These are phyloP conservation scores for Gnetum montanum DNA, from an alignment of 75 land plant species.

Conservation along the genomic window DNA sequence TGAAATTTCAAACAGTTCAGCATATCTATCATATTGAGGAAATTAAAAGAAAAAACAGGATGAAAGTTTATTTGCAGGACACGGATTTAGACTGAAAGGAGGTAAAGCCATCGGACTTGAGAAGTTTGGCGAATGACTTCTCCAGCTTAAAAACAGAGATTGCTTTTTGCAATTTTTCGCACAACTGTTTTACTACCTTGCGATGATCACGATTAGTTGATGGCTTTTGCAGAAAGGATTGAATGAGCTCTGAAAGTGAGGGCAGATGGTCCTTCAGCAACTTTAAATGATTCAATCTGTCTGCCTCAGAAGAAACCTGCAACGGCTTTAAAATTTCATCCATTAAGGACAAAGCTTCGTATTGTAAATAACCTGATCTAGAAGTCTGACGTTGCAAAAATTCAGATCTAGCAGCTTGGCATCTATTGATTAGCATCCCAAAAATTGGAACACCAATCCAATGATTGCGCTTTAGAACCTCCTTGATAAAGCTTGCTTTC, in stretches of 20 bases:
- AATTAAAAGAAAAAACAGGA: no score
- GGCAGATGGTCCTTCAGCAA: conserved; percentile 34
- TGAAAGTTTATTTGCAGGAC: no score
- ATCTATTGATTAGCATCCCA: conserved; percentile 56
- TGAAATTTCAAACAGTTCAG: no score
- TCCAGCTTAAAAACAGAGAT: conserved; percentile 26
- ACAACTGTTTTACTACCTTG: conserved; percentile 39
- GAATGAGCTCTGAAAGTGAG: conserved; percentile 30
- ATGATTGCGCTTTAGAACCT: conserved; percentile 52
- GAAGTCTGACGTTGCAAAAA: conserved; percentile 33
- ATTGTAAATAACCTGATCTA: conserved; percentile 43
- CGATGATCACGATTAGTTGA: conserved; percentile 37
- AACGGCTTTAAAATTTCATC: conserved; percentile 35
- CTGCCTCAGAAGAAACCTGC: conserved; percentile 8
- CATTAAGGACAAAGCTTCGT: conserved; percentile 55
- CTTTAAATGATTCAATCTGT: conserved; percentile 8
- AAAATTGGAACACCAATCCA: conserved; percentile 44
- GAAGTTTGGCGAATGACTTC: conserved; percentile 28
- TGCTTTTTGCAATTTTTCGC: conserved; percentile 26
- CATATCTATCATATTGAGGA: no score
- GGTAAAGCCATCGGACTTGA: conserved; percentile 25
- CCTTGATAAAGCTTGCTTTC: conserved; percentile 47
- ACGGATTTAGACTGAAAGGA: conserved; percentile 30
- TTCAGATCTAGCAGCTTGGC: conserved; percentile 44
- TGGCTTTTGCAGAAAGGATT: conserved; percentile 33